Conservation (phyloP, 768 basidiomycete species). For the Pleurotus tuoliensis region DNA sequence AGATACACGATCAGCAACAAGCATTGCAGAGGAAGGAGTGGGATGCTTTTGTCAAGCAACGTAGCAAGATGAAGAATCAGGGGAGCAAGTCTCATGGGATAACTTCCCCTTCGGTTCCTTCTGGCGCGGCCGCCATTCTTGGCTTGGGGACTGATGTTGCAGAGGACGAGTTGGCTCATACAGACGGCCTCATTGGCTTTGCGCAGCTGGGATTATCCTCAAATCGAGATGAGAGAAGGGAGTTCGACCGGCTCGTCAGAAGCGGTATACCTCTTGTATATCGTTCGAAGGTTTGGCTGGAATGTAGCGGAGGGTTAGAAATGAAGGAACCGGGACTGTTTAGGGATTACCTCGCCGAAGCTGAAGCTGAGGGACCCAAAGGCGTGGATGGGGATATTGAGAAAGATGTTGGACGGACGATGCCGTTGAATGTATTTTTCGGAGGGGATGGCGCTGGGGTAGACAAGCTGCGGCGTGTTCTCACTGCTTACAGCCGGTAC, state of each 20-base stretch:
- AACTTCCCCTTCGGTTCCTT: conserved; percentile 20
- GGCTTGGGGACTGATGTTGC: conserved; percentile 61
- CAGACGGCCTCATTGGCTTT: conserved; percentile 85
- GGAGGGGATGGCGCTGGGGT: conserved; percentile 96
- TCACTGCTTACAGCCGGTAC: conserved; percentile 90
- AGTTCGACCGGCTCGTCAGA: conserved; percentile 77
- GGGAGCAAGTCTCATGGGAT: conserved; percentile 20
- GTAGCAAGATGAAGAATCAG: conserved; percentile 42
- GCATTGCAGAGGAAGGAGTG: conserved; percentile 68
- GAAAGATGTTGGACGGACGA: conserved; percentile 89
- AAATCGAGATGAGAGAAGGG: conserved; percentile 72
- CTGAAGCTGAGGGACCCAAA: conserved; percentile 30
- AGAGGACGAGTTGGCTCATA: conserved; percentile 75
- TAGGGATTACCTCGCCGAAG: conserved; percentile 68
- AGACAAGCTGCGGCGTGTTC: conserved; percentile 82
- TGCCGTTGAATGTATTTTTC: conserved; percentile 96
- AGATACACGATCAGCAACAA: conserved; percentile 82
- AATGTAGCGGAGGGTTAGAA: conserved; percentile 91
- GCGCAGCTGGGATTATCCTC: conserved; percentile 81
- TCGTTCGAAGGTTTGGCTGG: conserved; percentile 87
- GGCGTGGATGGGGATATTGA: conserved; percentile 80
- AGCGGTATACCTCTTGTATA: conserved; percentile 85
- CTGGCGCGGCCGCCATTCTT: conserved; percentile 56
- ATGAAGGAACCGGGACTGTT: conserved; percentile 91
- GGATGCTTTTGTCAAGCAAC: conserved; percentile 81